These are phyloP conservation scores for Lobosporangium transversale DNA, from an alignment of 192 early-diverging fungal genomes.

Conservation along the genomic window DNA sequence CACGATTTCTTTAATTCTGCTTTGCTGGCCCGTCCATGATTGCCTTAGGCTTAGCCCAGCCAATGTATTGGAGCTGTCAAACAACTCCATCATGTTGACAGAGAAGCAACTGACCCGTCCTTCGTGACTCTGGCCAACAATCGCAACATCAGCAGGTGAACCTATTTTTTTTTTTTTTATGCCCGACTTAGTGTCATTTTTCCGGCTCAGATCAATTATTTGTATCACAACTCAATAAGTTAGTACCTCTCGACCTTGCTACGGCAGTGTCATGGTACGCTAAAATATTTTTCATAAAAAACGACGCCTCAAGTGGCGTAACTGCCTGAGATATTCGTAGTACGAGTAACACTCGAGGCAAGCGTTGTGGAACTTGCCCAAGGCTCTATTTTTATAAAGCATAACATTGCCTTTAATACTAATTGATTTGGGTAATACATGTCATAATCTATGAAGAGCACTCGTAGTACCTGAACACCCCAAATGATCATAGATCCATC, in stretches of 20 bases:
- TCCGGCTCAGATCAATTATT: too few species aligned
- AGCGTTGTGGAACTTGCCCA: constrained; percentile 65
- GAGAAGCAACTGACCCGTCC: constrained; percentile 74
- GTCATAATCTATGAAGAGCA: background rate
- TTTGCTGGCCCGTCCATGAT: constrained; percentile 76
- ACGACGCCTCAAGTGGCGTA: constrained; percentile 59
- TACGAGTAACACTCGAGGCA: constrained; percentile 74
- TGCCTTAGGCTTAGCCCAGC: constrained; percentile 67
- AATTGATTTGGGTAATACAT: background rate
- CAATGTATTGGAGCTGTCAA: constrained; percentile 66
- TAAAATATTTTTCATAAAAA: constrained; percentile 65
- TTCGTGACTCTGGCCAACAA: constrained; percentile 66
- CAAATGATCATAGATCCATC: constrained; percentile 82
- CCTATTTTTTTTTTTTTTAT: too few species aligned
- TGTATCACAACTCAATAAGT: too few species aligned
- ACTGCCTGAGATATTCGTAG: constrained; percentile 69
- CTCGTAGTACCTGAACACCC: constrained; percentile 75
- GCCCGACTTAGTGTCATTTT: too few species aligned
- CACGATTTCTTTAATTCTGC: constrained; percentile 55
- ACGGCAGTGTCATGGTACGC: constrained; percentile 57
- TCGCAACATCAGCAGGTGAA: constrained; percentile 65
- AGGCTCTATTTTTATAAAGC: constrained; percentile 60
- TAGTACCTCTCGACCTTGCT: constrained; percentile 40
- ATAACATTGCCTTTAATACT: background rate
- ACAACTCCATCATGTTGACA: constrained; percentile 82